Evolutionary conservation across 2,329 filamentous ascomycete species (phyloP), one percentile per base, ranked within the genome.

Genomic region (Aspergillus felis): DNA sequence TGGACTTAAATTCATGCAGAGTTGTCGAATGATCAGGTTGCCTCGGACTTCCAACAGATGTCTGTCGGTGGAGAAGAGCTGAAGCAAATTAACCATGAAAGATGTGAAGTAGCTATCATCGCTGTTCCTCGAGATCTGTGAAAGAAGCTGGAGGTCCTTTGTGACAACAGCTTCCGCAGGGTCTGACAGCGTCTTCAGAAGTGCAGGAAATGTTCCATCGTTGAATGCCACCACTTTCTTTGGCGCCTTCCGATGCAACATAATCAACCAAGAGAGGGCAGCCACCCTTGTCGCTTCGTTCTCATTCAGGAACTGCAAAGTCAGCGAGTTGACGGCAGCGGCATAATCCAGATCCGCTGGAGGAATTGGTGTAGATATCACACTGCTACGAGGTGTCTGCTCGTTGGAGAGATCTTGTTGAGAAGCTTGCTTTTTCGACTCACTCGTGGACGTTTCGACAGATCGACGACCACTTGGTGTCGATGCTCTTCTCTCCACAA

Each of bases 61-160:
- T 32, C 94, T 84, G 71, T 99, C 94, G 0, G 94, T 97, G 46
- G 91, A 95, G 71, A 99, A 99, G 1, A 99, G 83, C 71, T 97
- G 94, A 47, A 99, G 79, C 9, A 99, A 80, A 70, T 96, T 96
- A 59, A 97, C 89, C 94, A 99, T 99, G 73, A 99, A 99, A 25
- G 93, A 96, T 1, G 91, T 89, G 71, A 99, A 99, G 74, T 97
- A 97, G 63, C 92, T 91, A 69, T 99, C 94, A 68, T 97, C 94
- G 70, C 92, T 97, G 66, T 97, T 96, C 63, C 89, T 87, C 2
- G 93, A 97, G 55, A 99, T 97, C 65, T 99, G 94, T 0, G 93
- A 97, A 2, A 99, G 82, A 17, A 99, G 81, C 62, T 97, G 90
- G 29, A 99, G 78, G 72, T 99, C 94, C 66, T 94, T 90, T 4